Evolutionary conservation across 176 grass and related monocot species (phyloP).

Genomic region (Avena insularis): DNA sequence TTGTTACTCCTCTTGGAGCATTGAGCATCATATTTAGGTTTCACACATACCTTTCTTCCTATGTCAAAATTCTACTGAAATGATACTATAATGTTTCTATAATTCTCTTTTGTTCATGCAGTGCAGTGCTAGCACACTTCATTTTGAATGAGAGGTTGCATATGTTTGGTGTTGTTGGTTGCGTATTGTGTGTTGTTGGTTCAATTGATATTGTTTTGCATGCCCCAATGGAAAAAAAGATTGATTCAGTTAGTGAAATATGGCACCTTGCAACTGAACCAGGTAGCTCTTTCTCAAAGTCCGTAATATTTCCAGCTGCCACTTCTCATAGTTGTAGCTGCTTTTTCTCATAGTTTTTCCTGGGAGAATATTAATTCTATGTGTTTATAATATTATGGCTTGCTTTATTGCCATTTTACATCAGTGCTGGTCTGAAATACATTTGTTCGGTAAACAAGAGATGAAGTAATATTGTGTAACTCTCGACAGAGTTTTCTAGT

Average conservation of each 20-base stretch:
- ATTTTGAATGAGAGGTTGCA: conserved; percentile 81
- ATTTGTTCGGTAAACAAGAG: not conserved
- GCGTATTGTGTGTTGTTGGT: conserved; percentile 85
- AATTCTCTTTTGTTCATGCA: conserved; percentile 64
- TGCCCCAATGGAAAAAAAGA: conserved; percentile 82
- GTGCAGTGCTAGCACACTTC: conserved; percentile 92
- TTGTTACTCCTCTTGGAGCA: conserved; percentile 90
- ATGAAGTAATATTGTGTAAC: not conserved
- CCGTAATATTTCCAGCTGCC: not conserved
- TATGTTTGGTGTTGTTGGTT: conserved; percentile 88
- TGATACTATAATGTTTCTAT: conserved; percentile 22
- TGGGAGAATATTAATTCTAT: not conserved
- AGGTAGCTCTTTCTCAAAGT: conserved; percentile 50
- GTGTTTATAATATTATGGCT: not conserved
- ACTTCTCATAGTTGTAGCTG: conserved; percentile 17
- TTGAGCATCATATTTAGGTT: conserved; percentile 94
- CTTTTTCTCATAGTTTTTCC: conserved; percentile 9
- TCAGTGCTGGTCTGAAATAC: not conserved
- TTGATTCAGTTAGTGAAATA: conserved; percentile 89
- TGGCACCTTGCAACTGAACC: conserved; percentile 89
- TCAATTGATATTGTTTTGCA: conserved; percentile 84
- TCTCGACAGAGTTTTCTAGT: not conserved
- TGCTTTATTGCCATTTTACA: not conserved
- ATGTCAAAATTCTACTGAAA: not conserved
- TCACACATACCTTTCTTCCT: conserved; percentile 17